phyloP scores from a whole-genome alignment of 306 rosid species.

The Herpetospermum pedunculosum region DNA sequence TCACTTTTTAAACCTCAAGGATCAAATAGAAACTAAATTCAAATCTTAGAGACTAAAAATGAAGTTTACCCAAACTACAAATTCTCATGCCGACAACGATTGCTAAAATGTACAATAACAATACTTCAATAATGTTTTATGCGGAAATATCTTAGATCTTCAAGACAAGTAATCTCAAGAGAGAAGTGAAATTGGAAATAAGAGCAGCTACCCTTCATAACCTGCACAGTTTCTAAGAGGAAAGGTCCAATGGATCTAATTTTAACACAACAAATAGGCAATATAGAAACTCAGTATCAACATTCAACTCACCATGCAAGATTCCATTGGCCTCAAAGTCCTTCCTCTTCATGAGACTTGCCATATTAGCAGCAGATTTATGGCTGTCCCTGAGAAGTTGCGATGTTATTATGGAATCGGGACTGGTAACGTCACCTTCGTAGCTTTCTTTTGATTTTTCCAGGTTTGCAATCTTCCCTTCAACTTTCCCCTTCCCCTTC shows the following conservation, averaged over 20 bases:
- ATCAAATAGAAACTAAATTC: no score
- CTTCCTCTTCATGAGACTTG: slow-evolving; percentile 60
- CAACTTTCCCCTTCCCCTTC: slow-evolving; percentile 37
- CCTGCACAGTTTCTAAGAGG: slow-evolving; percentile 17
- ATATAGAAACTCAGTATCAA: slow-evolving; percentile 1
- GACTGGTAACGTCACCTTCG: slow-evolving; percentile 23
- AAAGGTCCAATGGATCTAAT: slow-evolving; percentile 4
- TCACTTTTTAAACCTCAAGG: no score
- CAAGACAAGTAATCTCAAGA: not conserved
- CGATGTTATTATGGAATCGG: slow-evolving; percentile 21
- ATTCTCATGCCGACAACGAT: not conserved
- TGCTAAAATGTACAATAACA: not conserved
- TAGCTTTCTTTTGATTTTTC: slow-evolving; percentile 8
- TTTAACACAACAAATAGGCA: not conserved
- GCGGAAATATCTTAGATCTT: not conserved
- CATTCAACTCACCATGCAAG: slow-evolving; percentile 60
- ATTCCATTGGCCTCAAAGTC: slow-evolving; percentile 59
- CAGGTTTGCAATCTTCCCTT: slow-evolving; percentile 28
- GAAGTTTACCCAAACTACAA: not conserved
- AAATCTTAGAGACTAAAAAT: no score
- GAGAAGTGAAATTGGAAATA: not conserved
- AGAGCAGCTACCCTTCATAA: not conserved
- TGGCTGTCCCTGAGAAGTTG: slow-evolving; percentile 31
- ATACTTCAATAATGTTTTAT: not conserved
- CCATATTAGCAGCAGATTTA: slow-evolving; percentile 22